phyloP scores from a whole-genome alignment of 2,329 filamentous ascomycete genomes.

The Pseudogymnoascus sp. region DNA sequence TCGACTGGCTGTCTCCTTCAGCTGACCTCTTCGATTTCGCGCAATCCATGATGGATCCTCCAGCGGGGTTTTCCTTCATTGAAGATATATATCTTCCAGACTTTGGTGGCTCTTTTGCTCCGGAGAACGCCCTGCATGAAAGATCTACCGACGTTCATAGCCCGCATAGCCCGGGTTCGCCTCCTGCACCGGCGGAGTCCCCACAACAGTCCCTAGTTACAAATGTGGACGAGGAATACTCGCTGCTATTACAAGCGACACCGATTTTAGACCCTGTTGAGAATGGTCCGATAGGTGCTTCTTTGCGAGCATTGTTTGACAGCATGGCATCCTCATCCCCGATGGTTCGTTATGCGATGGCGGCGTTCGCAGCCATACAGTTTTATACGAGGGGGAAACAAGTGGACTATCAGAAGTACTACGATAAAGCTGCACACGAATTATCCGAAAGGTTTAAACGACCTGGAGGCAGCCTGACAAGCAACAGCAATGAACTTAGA shows the following conservation, averaged over 20 bases:
- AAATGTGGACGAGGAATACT: constrained; percentile 6
- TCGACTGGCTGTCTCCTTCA: constrained; percentile 1
- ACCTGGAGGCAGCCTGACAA: not conserved
- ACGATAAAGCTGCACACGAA: constrained; percentile 3
- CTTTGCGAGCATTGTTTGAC: constrained; percentile 1
- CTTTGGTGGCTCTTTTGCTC: not conserved
- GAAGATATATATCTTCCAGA: constrained; percentile 2
- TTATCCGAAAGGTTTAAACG: not conserved
- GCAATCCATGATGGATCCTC: not conserved
- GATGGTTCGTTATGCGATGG: not conserved
- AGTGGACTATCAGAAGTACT: constrained; percentile 1
- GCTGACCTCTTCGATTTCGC: constrained; percentile 4
- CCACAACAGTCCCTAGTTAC: not conserved
- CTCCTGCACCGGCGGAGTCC: not conserved
- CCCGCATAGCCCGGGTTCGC: not conserved
- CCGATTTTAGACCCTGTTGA: constrained; percentile 1
- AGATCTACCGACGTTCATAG: not conserved
- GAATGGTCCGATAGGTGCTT: constrained; percentile 1
- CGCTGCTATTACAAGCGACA: constrained; percentile 5
- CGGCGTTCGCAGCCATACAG: not conserved
- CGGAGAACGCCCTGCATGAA: not conserved
- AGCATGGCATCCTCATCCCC: constrained; percentile 3
- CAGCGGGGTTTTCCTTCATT: not conserved
- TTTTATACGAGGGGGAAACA: constrained; percentile 1
- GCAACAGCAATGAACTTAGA: constrained; percentile 3